Conservation (phyloP, 2,329 filamentous ascomycete species). For the Xylariaceae sp. region DNA sequence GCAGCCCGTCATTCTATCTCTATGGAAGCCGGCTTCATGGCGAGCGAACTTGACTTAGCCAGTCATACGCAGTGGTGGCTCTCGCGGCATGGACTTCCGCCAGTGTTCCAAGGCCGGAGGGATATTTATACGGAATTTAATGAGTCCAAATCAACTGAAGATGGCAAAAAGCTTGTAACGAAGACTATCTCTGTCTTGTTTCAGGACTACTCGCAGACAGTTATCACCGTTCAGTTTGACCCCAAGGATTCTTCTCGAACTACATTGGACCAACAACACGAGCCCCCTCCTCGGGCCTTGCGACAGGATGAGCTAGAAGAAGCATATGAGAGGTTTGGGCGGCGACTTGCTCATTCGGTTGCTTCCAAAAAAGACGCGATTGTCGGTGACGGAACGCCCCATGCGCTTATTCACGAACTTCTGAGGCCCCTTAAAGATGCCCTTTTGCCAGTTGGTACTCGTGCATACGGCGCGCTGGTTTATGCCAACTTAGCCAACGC, state of each 20-base stretch:
- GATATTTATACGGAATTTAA: conserved; percentile 82
- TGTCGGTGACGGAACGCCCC: conserved; percentile 79
- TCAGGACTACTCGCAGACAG: conserved; percentile 93
- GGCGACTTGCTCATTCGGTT: conserved; percentile 68
- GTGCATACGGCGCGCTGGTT: conserved; percentile 85
- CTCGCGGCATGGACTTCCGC: conserved; percentile 72
- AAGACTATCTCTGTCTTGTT: conserved; percentile 86
- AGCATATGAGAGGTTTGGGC: conserved; percentile 76
- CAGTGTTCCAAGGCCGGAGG: conserved; percentile 73
- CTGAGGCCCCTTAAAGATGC: conserved; percentile 69
- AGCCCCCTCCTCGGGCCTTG: conserved; percentile 72
- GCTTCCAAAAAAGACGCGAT: conserved; percentile 70
- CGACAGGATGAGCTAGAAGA: conserved; percentile 92
- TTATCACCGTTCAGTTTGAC: conserved; percentile 78
- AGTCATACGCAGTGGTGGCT: conserved; percentile 81
- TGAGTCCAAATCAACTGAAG: conserved; percentile 66
- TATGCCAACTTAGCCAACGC: conserved; percentile 96
- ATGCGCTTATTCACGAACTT: conserved; percentile 73
- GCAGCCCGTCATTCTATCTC: conserved; percentile 66
- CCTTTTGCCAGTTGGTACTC: conserved; percentile 77
- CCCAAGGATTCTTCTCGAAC: conserved; percentile 68
- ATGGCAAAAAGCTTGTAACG: conserved; percentile 66
- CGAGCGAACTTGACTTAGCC: conserved; percentile 78
- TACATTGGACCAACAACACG: conserved; percentile 78
- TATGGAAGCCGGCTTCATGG: conserved; percentile 77